Evolutionary conservation across 768 basidiomycete genomes (phyloP), one percentile per base, ranked within the genome.

Genomic region (Lactarius evosmus): DNA sequence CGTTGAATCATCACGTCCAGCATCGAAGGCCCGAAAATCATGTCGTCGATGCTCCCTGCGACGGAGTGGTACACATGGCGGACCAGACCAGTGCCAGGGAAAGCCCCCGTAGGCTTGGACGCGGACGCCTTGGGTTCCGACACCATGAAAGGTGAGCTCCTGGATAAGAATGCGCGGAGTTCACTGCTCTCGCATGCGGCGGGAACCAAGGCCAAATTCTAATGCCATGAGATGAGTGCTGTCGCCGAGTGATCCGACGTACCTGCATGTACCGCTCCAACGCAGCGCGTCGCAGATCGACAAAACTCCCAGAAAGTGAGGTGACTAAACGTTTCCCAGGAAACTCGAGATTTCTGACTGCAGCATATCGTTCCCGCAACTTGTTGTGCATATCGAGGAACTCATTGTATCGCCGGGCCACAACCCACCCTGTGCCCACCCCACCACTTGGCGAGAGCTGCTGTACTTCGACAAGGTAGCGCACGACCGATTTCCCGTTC

Each of bases 11-110:
- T 91, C 51, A 95, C 89, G 72, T 98, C 95, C 50, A 98, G 76
- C 93, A 97, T 95, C 0, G 93, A 95, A 2, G 91, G 95, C 3
- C 93, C 95, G 68, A 96, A 93, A 75, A 96, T 88, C 83, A 97
- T 93, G 74, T 98, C 97, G 74, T 99, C 97, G 70, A 98, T 88
- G 73, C 94, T 95, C 67, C 93, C 91, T 6, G 96, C 85, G 52
- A 99, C 91, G 29, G 93, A 92, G 33, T 89, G 87, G 72, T 96
- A 98, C 62, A 99, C 83, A 27, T 86, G 89, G 60, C 88, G 87
- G 58, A 98, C 91, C 40, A 97, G 80, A 61, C 85, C 86, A 16
- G 85, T 85, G 7, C 88, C 87, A 22, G 87, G 85, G 69, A 88
- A 87, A 0, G 79, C 72, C 16, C 77, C 74, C 6, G 78, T 69